Conservation (phyloP, 345 rosid genomes). For the Stellera chamaejasme region DNA sequence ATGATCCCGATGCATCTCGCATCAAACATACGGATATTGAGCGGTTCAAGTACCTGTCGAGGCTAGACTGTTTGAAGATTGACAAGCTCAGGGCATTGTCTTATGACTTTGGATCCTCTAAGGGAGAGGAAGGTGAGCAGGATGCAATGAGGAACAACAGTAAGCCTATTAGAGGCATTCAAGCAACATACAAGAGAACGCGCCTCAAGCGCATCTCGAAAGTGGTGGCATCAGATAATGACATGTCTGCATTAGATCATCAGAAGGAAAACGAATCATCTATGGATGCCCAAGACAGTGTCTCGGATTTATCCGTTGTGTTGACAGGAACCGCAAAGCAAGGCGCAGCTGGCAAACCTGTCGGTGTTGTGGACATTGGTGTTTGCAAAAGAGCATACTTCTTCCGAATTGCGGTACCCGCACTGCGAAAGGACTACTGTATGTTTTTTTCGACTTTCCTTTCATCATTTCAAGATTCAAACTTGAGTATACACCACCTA, state of each 20-base stretch:
- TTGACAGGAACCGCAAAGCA: conserved; percentile 37
- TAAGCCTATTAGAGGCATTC: not conserved
- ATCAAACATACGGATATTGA: conserved; percentile 16
- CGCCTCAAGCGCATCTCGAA: conserved; percentile 17
- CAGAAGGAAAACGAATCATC: too few relatives aligned
- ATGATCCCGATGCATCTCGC: conserved; percentile 28
- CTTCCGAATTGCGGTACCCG: conserved; percentile 52
- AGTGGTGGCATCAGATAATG: conserved; percentile 9
- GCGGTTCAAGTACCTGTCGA: conserved; percentile 38
- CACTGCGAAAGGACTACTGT: conserved; percentile 39
- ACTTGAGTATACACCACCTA: not conserved
- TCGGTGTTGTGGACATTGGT: conserved; percentile 60
- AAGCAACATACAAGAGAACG: conserved; percentile 14
- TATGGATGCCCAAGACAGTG: conserved; percentile 12
- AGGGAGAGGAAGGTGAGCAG: conserved; percentile 12
- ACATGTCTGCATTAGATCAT: too few relatives aligned
- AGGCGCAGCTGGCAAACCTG: conserved; percentile 30
- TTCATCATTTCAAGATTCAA: not conserved
- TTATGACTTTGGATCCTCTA: conserved; percentile 18
- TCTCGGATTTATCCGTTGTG: conserved; percentile 18
- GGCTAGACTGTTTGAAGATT: conserved; percentile 33
- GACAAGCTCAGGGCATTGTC: conserved; percentile 24
- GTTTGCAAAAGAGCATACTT: conserved; percentile 41
- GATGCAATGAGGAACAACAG: conserved; percentile 8
- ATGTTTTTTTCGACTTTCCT: conserved; percentile 12